phyloP scores from a whole-genome alignment of 2,329 filamentous ascomycete species.

The Aspergillus hortae region DNA sequence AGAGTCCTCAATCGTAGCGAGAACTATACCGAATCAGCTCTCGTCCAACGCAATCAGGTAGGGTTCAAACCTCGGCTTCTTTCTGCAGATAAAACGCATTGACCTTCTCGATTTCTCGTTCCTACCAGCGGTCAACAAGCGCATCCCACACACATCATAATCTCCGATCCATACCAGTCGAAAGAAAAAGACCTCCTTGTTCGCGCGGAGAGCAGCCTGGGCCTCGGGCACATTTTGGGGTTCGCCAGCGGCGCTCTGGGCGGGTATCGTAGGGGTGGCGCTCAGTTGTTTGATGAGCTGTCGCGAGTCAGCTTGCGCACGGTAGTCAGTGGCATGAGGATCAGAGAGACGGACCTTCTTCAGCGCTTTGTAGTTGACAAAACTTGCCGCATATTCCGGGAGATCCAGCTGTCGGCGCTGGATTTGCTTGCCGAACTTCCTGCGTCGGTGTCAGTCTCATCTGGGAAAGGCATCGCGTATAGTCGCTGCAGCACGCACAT shows the following conservation, averaged over 20 bases:
- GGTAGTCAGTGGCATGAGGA: background rate
- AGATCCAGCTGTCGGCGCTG: conserved; percentile 99
- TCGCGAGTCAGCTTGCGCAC: conserved; percentile 20
- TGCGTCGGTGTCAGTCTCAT: conserved; percentile 36
- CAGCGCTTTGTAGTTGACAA: conserved; percentile 98
- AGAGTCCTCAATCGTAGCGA: conserved; percentile 89
- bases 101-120: conserved; percentile 96
- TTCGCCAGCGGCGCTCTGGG: conserved; percentile 60
- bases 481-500: conserved; percentile 12
- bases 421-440: conserved; percentile 99
- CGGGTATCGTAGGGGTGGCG: conserved; percentile 77
- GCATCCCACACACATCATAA: background rate
- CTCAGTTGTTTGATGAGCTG: conserved; percentile 98
- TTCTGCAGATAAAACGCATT: conserved; percentile 98
- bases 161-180: conserved; percentile 67
- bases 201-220: conserved; percentile 88
- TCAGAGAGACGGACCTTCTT: conserved; percentile 69
- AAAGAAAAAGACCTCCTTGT: conserved; percentile 99
- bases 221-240: conserved; percentile 59
- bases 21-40: conserved; percentile 55
- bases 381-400: conserved; percentile 97
- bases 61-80: conserved; percentile 76
- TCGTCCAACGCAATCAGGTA: background rate
- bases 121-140: conserved; percentile 51
- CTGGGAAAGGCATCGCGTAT: too few relatives aligned